These are phyloP conservation scores for Aspergillus chevalieri DNA, from an alignment of 2,329 filamentous ascomycete species.

Conservation along the genomic window DNA sequence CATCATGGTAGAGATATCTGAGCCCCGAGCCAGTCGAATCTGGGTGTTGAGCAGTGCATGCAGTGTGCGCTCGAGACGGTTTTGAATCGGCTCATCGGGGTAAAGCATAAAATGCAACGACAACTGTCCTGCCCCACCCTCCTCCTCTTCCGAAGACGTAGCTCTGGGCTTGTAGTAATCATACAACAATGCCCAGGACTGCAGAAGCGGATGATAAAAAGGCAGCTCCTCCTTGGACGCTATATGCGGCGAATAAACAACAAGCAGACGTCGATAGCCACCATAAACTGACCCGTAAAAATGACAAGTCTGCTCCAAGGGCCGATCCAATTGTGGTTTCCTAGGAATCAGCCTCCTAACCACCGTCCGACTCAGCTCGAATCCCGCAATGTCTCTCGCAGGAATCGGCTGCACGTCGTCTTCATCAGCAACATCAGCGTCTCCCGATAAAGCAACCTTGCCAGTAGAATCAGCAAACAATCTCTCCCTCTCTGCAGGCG, in stretches of 20 bases:
- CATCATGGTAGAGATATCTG: conserved; percentile 7
- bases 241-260: conserved; percentile 74
- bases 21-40: conserved; percentile 27
- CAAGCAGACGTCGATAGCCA: conserved; percentile 38
- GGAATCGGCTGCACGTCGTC: conserved; percentile 11
- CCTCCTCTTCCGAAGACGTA: conserved; percentile 20
- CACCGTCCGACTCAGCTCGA: conserved; percentile 54
- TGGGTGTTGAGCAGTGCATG: conserved; percentile 32
- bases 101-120: conserved; percentile 51
- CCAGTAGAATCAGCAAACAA: conserved; percentile 7
- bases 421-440: conserved; percentile 2
- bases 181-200: conserved; percentile 69
- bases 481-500: conserved; percentile 26
- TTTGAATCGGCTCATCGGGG: conserved; percentile 30
- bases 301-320: conserved; percentile 76
- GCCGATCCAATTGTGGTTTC: conserved; percentile 67
- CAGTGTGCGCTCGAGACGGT: conserved; percentile 34
- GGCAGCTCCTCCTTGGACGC: conserved; percentile 59
- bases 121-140: conserved; percentile 31
- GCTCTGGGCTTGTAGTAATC: conserved; percentile 27
- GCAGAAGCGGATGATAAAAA: conserved; percentile 80
- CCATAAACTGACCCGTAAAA: conserved; percentile 47
- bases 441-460: conserved; percentile 2
- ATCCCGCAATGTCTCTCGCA: conserved; percentile 21
- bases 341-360: conserved; percentile 74